phyloP scores from a whole-genome alignment of 768 basidiomycete genomes.

The Russula brevipes region DNA sequence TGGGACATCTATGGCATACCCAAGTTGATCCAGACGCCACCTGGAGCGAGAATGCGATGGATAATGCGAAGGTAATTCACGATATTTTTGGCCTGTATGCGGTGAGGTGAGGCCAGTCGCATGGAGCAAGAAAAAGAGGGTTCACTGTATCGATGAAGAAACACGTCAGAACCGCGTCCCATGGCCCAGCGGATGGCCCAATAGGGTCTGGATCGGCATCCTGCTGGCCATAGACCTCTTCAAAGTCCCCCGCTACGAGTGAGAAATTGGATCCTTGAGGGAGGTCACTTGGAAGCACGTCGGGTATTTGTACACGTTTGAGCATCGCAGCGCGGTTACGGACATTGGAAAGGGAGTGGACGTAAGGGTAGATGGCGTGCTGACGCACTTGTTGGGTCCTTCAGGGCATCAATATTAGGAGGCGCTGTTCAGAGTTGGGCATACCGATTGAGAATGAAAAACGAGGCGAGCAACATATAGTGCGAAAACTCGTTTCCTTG shows the following conservation, averaged over 20 bases:
- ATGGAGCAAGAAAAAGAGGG: not conserved
- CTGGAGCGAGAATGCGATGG: constrained; percentile 73
- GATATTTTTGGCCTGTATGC: constrained; percentile 76
- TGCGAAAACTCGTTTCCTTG: constrained; percentile 97
- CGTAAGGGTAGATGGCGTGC: constrained; percentile 80
- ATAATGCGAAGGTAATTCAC: constrained; percentile 87
- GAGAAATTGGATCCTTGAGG: constrained; percentile 66
- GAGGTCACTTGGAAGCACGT: constrained; percentile 72
- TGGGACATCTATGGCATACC: constrained; percentile 37
- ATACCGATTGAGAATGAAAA: constrained; percentile 82
- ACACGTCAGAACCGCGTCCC: constrained; percentile 89
- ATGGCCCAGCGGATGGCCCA: constrained; percentile 69
- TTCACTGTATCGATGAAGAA: constrained; percentile 95
- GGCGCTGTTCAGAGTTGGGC: constrained; percentile 21
- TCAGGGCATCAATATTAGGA: constrained; percentile 2
- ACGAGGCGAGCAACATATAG: constrained; percentile 89
- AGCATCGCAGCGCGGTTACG: constrained; percentile 56
- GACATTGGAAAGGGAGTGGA: constrained; percentile 89
- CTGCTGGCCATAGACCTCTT: constrained; percentile 74
- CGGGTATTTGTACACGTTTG: constrained; percentile 67
- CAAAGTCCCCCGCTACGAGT: constrained; percentile 90
- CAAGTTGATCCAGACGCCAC: constrained; percentile 90
- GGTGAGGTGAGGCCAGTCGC: not conserved
- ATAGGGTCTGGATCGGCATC: constrained; percentile 40
- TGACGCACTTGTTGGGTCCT: constrained; percentile 63